Evolutionary conservation across 148 eudicot species (phyloP).

Genomic region (Persicaria tinctoria): DNA sequence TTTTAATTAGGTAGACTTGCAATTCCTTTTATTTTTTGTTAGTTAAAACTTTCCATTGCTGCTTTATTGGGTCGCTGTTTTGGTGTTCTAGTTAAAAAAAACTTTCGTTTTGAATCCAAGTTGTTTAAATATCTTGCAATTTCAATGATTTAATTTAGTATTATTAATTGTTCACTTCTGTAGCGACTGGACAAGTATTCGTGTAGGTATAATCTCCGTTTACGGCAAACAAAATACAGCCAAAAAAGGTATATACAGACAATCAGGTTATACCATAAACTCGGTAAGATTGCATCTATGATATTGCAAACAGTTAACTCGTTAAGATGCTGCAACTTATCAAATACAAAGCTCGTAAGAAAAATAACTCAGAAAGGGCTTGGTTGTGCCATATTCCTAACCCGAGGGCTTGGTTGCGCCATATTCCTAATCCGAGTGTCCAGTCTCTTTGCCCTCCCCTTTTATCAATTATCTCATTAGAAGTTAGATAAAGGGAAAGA

Average conservation of each 20-base stretch:
- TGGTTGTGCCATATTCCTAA: background rate
- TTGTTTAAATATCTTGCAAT: too few relatives aligned
- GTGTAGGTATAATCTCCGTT: too few relatives aligned
- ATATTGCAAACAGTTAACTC: background rate
- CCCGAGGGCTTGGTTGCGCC: background rate
- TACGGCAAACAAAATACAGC: too few relatives aligned
- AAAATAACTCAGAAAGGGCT: background rate
- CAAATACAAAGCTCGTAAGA: background rate
- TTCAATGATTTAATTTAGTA: too few relatives aligned
- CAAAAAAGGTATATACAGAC: background rate
- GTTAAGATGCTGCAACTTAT: background rate
- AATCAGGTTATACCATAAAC: background rate
- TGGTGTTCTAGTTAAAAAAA: too few relatives aligned
- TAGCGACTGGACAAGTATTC: too few relatives aligned
- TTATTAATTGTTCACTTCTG: too few relatives aligned
- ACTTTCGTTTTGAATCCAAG: too few relatives aligned
- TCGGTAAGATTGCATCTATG: background rate
- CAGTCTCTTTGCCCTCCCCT: background rate
- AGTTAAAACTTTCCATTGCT: too few relatives aligned
- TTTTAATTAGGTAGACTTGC: too few relatives aligned
- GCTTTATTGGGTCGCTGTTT: too few relatives aligned
- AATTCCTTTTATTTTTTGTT: too few relatives aligned
- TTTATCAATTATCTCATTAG: background rate
- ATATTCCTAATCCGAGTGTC: background rate
- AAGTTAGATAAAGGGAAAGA: slow-evolving; percentile 65